Base-by-base conservation (phyloP, 768 basidiomycete genomes). In the Boletellus emodensis region DNA sequence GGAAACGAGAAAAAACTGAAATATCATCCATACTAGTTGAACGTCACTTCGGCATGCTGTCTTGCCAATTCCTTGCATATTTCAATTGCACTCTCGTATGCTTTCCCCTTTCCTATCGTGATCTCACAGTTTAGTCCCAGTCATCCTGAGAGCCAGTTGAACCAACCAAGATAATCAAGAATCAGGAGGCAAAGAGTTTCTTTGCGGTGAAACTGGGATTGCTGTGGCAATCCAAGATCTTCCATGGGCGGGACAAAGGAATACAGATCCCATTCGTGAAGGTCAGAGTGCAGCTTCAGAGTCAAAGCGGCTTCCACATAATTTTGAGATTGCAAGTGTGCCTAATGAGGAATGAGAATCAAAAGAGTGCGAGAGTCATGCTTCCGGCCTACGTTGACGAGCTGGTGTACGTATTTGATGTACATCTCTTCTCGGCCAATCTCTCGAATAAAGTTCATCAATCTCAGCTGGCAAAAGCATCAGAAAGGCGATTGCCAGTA, bases 11-110 rank as follows among this genome's bases (percentile, higher is more conserved):
- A 42, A 30, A 9, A 24, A 18, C 13, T 3, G 17, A 12, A 53
- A 38, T 36, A 15, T 26, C 32, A 26, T 34, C 61, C 87, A 40
- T 72, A 94, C 86, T 94, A 93, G 66, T 94, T 90, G 74, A 89
- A 95, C 6, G 94, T 92, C 47, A 91, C 79, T 64, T 86, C 84
- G 14, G 87, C 80, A 71, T 97, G 94, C 65, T 97, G 93, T 53
- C 74, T 82, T 13, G 87, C 87, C 22, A 98, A 72, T 60, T 97
- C 95, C 70, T 90, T 90, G 72, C 91, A 94, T 43, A 97, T 87
- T 41, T 91, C 88, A 50, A 96, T 84, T 3, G 93, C 95, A 46
- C 81, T 86, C 68, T 98, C 95, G 82, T 92, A 98, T n/a, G 95
- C 94, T 61, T 95, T 94, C 10, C 94, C 95, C 69, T 94, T 90